These are phyloP conservation scores for Globisporangium solare DNA, from an alignment of 352 stramenopile species.

Conservation along the genomic window DNA sequence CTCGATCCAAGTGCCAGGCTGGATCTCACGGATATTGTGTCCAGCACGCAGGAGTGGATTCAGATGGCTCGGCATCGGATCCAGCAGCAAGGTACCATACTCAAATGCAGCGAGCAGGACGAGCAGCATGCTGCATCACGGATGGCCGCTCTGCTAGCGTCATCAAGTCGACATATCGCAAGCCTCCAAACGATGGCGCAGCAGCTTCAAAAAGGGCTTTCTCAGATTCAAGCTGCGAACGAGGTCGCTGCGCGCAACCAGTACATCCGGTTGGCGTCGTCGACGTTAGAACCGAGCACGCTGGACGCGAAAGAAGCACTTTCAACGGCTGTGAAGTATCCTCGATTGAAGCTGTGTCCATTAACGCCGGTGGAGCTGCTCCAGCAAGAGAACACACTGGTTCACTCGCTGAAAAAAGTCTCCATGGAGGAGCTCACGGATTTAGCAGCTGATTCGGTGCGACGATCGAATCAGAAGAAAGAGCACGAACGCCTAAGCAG, in stretches of 20 bases:
- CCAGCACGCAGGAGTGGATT: constrained; percentile 30
- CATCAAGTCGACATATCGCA: constrained; percentile 22
- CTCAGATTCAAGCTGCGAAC: constrained; percentile 31
- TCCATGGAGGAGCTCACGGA: constrained; percentile 40
- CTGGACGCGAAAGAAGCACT: background rate
- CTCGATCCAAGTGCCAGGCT: constrained; percentile 13
- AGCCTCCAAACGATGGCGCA: constrained; percentile 29
- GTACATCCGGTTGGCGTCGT: constrained; percentile 32
- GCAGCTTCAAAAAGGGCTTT: constrained; percentile 26
- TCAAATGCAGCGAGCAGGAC: constrained; percentile 11
- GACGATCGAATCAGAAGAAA: constrained; percentile 23
- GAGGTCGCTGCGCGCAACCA: constrained; percentile 23
- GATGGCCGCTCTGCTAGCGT: constrained; percentile 13
- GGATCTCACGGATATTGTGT: constrained; percentile 28
- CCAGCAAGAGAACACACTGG: constrained; percentile 37
- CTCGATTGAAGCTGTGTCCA: constrained; percentile 29
- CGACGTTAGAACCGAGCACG: background rate
- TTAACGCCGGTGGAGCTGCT: constrained; percentile 31
- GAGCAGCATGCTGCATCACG: constrained; percentile 11
- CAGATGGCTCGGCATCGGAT: constrained; percentile 24
- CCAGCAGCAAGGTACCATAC: background rate
- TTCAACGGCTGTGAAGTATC: constrained; percentile 8
- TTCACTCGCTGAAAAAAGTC: constrained; percentile 46
- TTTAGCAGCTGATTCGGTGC: constrained; percentile 25
- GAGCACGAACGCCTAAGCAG: constrained; percentile 2